Base-by-base conservation (phyloP, 2,329 filamentous ascomycete species). In the Salinomyces thailandicus region DNA sequence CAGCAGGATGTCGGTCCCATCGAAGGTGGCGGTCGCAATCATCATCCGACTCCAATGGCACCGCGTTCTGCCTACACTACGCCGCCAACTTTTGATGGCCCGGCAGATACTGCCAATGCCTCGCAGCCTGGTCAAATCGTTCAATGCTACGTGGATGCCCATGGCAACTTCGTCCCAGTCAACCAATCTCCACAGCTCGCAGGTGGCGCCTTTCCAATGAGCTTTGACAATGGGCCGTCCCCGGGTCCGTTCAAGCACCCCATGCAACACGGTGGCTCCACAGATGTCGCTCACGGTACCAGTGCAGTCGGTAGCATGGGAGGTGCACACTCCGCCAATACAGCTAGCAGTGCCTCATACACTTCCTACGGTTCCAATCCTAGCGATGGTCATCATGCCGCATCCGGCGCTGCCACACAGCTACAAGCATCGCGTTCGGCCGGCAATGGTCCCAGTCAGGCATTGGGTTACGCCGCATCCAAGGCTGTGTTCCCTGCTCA, bases 11-110 rank as follows among this genome's bases (percentile, higher is more conserved):
- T 11, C 22, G 26, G 16, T 12, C 26, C 9, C 13, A 14, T 18
- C 34, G 12, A 7, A n/a, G 17, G n/a, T 17, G 15, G 15, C 16
- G 9, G 5, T 15, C 19, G 12, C 12, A 14, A 28, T 6, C 9
- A 26, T 22, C 5, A 26, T 15, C 20, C 19, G 11, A 12, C 33
- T 14, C 20, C 33, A 17, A 18, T n/a, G 18, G 33, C 33, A n/a
- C 7, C 14, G 8, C 14, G 3, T 16, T 17, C 18, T 9, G 12
- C 27, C 15, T 7, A 35, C n/a, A 11, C 28, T 6, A 22, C 27
- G 26, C 34, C 32, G 20, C 19, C 39, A n/a, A 30, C 16, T 13
- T 30, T 41, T 19, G 41, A 38, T 13, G 38, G 41, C 16, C n/a
- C 37, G 4, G 5, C 9, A n/a, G 38, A 36, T 3, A 18, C 19